phyloP scores from a whole-genome alignment of 176 grass and related monocot genomes.

The Cocos nucifera region DNA sequence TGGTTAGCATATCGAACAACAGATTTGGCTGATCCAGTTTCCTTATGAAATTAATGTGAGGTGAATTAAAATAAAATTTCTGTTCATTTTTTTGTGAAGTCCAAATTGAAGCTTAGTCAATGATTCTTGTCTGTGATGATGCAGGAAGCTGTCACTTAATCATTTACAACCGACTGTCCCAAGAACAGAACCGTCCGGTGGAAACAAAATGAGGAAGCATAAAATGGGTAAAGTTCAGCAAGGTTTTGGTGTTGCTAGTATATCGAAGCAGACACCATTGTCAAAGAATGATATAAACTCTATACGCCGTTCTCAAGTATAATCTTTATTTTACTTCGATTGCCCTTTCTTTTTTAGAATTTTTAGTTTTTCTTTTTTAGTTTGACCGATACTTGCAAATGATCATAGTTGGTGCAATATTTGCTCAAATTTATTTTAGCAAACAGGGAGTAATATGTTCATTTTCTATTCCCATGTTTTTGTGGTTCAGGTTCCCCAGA shows the following conservation, averaged over 20 bases:
- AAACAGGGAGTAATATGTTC: constrained; percentile 11
- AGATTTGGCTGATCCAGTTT: background rate
- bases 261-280: constrained; percentile 59
- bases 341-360: constrained; percentile 12
- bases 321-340: constrained; percentile 16
- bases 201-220: constrained; percentile 55
- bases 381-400: too few relatives aligned
- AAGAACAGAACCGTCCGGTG: constrained; percentile 48
- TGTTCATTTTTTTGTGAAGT: too few relatives aligned
- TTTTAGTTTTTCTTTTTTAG: background rate
- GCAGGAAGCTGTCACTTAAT: constrained; percentile 79
- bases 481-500: constrained; percentile 78
- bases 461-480: background rate
- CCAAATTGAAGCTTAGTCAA: constrained; percentile 7
- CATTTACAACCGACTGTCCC: constrained; percentile 52
- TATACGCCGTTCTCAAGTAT: constrained; percentile 81
- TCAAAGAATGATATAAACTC: constrained; percentile 82
- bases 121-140: constrained; percentile 28
- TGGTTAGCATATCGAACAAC: background rate
- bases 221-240: constrained; percentile 53
- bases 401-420: background rate
- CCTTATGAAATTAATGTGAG: too few relatives aligned
- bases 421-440: background rate
- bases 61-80: too few relatives aligned
- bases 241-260: constrained; percentile 34